Percentiles rank a stretch among this genome's conserved stretches.
Conservation (phyloP, 331 rosid genomes). For the Stylosanthes scabra region DNA sequence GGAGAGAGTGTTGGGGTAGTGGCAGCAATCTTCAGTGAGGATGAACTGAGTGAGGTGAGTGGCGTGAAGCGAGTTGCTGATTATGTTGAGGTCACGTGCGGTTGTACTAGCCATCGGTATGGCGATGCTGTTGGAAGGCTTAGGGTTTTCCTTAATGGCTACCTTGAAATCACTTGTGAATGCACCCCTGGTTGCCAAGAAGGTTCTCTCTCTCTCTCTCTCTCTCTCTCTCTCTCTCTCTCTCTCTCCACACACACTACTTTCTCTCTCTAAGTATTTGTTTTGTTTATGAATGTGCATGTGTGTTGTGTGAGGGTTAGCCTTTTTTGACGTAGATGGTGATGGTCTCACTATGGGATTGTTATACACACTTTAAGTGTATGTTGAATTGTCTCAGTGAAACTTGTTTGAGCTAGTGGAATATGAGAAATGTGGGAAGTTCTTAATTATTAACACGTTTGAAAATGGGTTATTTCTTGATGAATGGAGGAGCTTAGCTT, state of each 20-base stretch:
- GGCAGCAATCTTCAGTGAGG: slow-evolving; percentile 68
- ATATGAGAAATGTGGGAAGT: slow-evolving; percentile 30
- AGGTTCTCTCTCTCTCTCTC: slow-evolving; percentile 71
- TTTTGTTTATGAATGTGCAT: slow-evolving; percentile 55
- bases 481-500: too few relatives aligned
- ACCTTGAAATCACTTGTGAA: slow-evolving; percentile 87
- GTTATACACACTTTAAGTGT: slow-evolving; percentile 64
- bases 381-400: slow-evolving; percentile 77
- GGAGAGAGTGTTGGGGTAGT: slow-evolving; percentile 65
- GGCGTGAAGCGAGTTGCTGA: slow-evolving; percentile 73
- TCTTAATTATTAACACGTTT: slow-evolving; percentile 36
- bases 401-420: slow-evolving; percentile 37
- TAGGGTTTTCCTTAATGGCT: slow-evolving; percentile 96
- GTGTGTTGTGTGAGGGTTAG: slow-evolving; percentile 36
- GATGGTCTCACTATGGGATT: too few relatives aligned
- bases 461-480: slow-evolving; percentile 27
- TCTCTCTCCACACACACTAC: too few relatives aligned
- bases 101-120: slow-evolving; percentile 95
- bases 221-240: too few relatives aligned
- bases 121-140: slow-evolving; percentile 99
- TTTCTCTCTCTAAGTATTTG: too few relatives aligned
- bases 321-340: slow-evolving; percentile 76
- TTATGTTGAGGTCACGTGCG: slow-evolving; percentile 91
- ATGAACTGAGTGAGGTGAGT: slow-evolving; percentile 88
- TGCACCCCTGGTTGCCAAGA: slow-evolving; percentile 99